Conservation (phyloP, 805 yeast genomes). For the Myxozyma melibiosi region DNA sequence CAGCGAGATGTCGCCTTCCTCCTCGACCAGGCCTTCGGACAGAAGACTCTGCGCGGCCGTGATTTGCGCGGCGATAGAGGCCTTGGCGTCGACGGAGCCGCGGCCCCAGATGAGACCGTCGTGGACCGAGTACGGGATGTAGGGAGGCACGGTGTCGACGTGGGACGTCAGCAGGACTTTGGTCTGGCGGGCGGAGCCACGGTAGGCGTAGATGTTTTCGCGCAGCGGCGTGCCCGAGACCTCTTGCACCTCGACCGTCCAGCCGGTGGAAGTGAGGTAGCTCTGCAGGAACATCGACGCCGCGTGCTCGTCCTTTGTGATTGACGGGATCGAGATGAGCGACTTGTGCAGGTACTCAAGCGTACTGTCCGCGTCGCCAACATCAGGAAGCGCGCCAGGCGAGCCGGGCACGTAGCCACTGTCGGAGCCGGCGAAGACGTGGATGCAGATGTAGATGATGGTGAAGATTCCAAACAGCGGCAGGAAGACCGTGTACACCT, state of each 20-base stretch:
- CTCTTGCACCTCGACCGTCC: conserved; percentile 54
- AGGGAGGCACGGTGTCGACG: conserved; percentile 75
- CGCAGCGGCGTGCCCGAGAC: conserved; percentile 45
- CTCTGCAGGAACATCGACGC: conserved; percentile 47
- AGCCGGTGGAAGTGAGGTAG: conserved; percentile 49
- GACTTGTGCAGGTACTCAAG: conserved; percentile 39
- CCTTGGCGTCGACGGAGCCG: conserved; percentile 74
- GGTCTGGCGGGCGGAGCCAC: conserved; percentile 50
- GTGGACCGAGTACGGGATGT: conserved; percentile 50
- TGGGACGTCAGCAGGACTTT: conserved; percentile 61
- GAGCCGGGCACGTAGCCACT: conserved; percentile 5
- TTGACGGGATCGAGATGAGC: conserved; percentile 44
- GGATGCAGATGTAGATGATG: conserved; percentile 14
- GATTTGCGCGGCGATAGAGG: conserved; percentile 64
- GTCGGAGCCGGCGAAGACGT: conserved; percentile 1
- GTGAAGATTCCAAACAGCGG: conserved; percentile 23
- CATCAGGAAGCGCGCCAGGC: conserved; percentile 3
- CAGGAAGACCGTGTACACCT: conserved; percentile 31
- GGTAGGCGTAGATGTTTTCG: conserved; percentile 60
- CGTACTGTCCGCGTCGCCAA: conserved; percentile 7
- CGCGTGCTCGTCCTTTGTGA: conserved; percentile 43
- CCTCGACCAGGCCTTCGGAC: conserved; percentile 42
- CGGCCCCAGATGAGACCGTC: conserved; percentile 62
- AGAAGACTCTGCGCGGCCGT: conserved; percentile 55
- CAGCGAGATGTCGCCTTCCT: conserved; percentile 60